Evolutionary conservation across 2,329 filamentous ascomycete species (phyloP).

Genomic region (Xylariaceae sp.): DNA sequence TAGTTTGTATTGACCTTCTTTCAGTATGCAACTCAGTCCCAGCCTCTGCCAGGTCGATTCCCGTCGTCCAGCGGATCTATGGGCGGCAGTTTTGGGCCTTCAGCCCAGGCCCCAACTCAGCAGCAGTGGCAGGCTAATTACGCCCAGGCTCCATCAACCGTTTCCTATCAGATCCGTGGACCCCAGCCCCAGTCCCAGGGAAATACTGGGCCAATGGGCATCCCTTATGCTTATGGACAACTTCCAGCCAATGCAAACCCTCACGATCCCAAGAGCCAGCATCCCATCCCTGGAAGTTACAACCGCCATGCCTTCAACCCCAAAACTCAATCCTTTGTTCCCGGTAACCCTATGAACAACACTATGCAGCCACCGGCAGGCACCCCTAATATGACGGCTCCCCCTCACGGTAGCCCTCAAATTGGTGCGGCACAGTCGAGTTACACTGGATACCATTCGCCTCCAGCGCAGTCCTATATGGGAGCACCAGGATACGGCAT

Average conservation of each 20-base stretch:
- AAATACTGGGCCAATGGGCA: slow-evolving; percentile 27
- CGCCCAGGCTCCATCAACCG: slow-evolving; percentile 24
- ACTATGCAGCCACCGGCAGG: slow-evolving; percentile 45
- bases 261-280: slow-evolving; percentile 67
- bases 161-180: slow-evolving; percentile 25
- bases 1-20: slow-evolving; percentile 4
- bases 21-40: slow-evolving; percentile 36
- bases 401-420: slow-evolving; percentile 47
- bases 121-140: slow-evolving; percentile 34
- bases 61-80: slow-evolving; percentile 34
- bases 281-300: slow-evolving; percentile 79
- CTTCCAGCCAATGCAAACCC: slow-evolving; percentile 65
- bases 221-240: slow-evolving; percentile 73
- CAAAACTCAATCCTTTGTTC: slow-evolving; percentile 88
- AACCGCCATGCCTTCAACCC: slow-evolving; percentile 87
- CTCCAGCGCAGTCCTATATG: slow-evolving; percentile 43
- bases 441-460: slow-evolving; percentile 45
- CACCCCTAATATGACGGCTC: slow-evolving; percentile 44
- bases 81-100: slow-evolving; percentile 32
- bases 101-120: slow-evolving; percentile 32
- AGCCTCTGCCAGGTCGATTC: slow-evolving; percentile 32
- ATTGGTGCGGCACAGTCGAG: slow-evolving; percentile 47
- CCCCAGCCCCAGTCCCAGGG: slow-evolving; percentile 27
- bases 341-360: slow-evolving; percentile 47
- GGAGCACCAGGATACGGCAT: slow-evolving; percentile 45